phyloP scores from a whole-genome alignment of 1,284 basidiomycete species.

The Rhodotorula sp. region DNA sequence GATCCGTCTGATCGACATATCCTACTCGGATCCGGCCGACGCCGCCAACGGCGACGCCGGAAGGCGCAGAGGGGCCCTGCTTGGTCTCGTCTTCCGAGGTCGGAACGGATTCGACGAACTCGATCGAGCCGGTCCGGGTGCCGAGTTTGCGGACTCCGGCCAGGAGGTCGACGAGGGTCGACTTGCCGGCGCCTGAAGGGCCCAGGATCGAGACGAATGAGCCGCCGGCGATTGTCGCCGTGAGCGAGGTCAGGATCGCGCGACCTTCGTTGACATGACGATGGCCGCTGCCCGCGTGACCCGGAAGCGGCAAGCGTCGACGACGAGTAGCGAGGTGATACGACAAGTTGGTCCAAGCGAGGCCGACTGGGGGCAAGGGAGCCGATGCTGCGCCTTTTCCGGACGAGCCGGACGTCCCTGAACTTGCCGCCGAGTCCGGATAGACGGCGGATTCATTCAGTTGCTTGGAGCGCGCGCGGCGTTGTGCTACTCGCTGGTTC shows the following conservation, averaged over 20 bases:
- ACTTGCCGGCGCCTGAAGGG: constrained; percentile 58
- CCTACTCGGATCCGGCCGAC: constrained; percentile 61
- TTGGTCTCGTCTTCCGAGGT: constrained; percentile 7
- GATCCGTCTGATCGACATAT: constrained; percentile 69
- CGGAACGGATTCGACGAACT: constrained; percentile 53
- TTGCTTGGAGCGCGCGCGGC: constrained; percentile 52
- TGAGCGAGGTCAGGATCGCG: constrained; percentile 67
- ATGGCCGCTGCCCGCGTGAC: constrained; percentile 30
- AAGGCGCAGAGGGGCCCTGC: no score
- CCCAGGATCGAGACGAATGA: constrained; percentile 83
- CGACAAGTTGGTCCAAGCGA: not conserved
- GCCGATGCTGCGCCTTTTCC: not conserved
- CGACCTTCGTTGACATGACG: constrained; percentile 55
- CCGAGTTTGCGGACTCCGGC: constrained; percentile 73
- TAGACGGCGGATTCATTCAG: constrained; percentile 16
- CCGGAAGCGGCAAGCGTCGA: not conserved
- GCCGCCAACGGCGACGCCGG: constrained; percentile 24
- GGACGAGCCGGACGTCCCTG: not conserved
- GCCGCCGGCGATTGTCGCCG: constrained; percentile 69
- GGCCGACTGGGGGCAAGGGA: not conserved
- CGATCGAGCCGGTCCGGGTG: constrained; percentile 62
- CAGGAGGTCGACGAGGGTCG: constrained; percentile 81
- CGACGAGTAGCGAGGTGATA: not conserved
- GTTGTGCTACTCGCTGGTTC: constrained; percentile 62
- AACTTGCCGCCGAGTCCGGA: not conserved